phyloP scores from a whole-genome alignment of 768 basidiomycete genomes.

The Filobasidium floriforme region DNA sequence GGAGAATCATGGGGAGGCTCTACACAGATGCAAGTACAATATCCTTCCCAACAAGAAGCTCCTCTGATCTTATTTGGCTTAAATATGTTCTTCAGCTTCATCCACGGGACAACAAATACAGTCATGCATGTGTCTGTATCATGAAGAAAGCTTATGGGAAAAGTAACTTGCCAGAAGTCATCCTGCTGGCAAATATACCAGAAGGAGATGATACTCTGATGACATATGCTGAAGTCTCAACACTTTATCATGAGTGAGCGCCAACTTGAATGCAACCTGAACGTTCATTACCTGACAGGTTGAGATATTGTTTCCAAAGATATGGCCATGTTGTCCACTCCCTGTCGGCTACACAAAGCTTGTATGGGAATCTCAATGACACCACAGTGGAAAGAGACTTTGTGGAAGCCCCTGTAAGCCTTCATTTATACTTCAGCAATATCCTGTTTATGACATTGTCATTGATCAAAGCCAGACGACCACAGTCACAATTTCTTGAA shows the following conservation, averaged over 20 bases:
- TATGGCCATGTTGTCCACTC: constrained; percentile 12
- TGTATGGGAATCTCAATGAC: constrained; percentile 7
- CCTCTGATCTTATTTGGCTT: not conserved
- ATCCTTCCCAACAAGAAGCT: not conserved
- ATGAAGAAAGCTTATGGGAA: not conserved
- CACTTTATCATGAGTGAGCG: constrained; percentile 10
- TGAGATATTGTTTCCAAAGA: not conserved
- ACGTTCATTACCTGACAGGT: too few relatives aligned
- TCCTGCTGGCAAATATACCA: not conserved
- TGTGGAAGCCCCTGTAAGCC: constrained; percentile 7
- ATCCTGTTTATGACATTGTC: not conserved
- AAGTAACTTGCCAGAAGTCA: not conserved
- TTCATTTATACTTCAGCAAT: not conserved
- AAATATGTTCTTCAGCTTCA: not conserved
- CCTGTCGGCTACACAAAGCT: not conserved
- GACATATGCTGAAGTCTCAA: not conserved
- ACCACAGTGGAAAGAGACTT: constrained; percentile 6
- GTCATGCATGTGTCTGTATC: not conserved
- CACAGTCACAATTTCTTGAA: constrained; percentile 5
- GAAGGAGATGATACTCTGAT: not conserved
- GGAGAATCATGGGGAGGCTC: not conserved
- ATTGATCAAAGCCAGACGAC: not conserved
- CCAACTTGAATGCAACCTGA: too few relatives aligned
- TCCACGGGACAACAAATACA: constrained; percentile 6
- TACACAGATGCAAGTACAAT: not conserved